Evolutionary conservation across 2,329 filamentous ascomycete species (phyloP).

Genomic region (Teratosphaeria gauchensis): DNA sequence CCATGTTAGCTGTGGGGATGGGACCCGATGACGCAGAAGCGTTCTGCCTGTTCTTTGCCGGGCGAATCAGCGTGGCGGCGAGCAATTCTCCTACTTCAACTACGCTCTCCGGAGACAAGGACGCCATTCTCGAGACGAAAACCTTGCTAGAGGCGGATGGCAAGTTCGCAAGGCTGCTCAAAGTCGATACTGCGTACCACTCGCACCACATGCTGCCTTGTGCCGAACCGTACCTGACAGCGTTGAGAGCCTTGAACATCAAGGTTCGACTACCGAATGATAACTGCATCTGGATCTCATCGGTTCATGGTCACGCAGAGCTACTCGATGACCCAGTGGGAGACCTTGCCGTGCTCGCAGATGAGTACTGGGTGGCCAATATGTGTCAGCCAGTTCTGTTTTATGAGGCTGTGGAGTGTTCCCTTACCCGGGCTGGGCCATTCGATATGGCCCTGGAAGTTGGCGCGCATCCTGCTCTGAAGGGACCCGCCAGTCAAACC

Average conservation of each 20-base stretch:
- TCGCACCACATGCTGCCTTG: neutral
- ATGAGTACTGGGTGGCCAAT: neutral
- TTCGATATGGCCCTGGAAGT: neutral
- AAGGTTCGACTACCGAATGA: neutral
- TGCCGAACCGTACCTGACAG: neutral
- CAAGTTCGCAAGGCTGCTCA: neutral
- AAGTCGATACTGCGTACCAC: neutral
- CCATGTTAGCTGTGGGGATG: neutral
- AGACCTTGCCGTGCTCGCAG: neutral
- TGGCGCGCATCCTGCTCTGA: neutral
- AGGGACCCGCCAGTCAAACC: neutral
- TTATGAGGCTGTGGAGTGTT: neutral
- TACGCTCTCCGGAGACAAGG: neutral
- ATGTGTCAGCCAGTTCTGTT: neutral
- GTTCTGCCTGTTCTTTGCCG: neutral
- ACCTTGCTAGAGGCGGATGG: neutral
- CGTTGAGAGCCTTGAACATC: neutral
- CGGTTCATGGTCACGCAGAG: neutral
- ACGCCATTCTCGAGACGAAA: neutral
- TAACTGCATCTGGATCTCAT: neutral
- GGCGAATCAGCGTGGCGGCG: neutral
- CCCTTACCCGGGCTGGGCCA: neutral
- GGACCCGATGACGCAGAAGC: neutral
- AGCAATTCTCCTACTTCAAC: neutral
- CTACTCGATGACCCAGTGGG: neutral